Conservation (phyloP, 2,329 filamentous ascomycete species). For the Beauveria sp. region DNA sequence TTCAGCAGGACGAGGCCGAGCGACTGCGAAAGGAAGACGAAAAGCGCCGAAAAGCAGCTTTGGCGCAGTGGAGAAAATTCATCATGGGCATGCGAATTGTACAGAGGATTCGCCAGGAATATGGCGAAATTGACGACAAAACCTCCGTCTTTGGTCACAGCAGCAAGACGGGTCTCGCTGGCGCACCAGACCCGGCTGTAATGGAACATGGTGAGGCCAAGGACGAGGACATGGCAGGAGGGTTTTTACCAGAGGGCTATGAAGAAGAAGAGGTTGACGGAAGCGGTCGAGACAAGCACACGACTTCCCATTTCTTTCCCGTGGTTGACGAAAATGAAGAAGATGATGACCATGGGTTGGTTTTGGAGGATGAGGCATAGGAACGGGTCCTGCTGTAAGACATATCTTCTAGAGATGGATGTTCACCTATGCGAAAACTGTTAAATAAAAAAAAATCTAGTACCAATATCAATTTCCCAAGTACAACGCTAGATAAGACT, state of each 20-base stretch:
- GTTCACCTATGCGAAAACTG: too few relatives aligned
- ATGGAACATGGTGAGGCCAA: slow-evolving; percentile 13
- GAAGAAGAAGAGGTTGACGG: slow-evolving; percentile 36
- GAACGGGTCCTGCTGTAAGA: too few relatives aligned
- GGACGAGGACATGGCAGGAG: slow-evolving; percentile 50
- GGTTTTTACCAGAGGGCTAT: slow-evolving; percentile 52
- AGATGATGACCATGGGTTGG: slow-evolving; percentile 20
- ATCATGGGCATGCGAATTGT: slow-evolving; percentile 78
- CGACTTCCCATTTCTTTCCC: slow-evolving; percentile 42
- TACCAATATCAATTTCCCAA: too few relatives aligned
- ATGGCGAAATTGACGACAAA: slow-evolving; percentile 53
- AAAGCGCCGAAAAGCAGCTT: slow-evolving; percentile 66
- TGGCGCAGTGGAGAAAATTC: slow-evolving; percentile 80
- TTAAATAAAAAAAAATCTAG: too few relatives aligned
- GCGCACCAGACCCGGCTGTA: slow-evolving; percentile 16
- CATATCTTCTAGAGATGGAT: too few relatives aligned
- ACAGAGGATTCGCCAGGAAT: slow-evolving; percentile 67
- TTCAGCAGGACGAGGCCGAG: slow-evolving; percentile 70
- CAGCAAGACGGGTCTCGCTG: slow-evolving; percentile 12
- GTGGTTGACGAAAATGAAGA: slow-evolving; percentile 36
- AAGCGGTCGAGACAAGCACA: slow-evolving; percentile 21
- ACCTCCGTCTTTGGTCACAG: slow-evolving; percentile 50
- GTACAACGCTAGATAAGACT: too few relatives aligned
- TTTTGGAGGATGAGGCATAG: slow-evolving; percentile 7
- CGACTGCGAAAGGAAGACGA: slow-evolving; percentile 71